Conservation (phyloP, 441 rosid genomes). For the Adansonia rubrostipa region DNA sequence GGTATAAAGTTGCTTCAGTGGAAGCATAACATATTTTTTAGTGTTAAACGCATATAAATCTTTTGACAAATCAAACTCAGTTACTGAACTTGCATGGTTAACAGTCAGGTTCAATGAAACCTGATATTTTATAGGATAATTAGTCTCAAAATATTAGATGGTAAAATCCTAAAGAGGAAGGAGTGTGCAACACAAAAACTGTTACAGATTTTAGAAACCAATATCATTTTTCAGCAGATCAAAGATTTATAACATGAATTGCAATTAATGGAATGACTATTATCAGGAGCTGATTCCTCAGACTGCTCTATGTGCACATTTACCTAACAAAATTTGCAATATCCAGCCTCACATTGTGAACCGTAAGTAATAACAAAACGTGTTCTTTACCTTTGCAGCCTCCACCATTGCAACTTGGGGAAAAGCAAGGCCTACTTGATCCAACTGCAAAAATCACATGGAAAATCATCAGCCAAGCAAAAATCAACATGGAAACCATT, state of each 20-base stretch:
- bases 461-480: background rate
- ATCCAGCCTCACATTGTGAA: background rate
- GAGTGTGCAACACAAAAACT: background rate
- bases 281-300: background rate
- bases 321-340: constrained; percentile 1
- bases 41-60: background rate
- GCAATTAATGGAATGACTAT: constrained; percentile 18
- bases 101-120: background rate
- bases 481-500: background rate
- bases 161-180: background rate
- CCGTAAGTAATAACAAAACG: background rate
- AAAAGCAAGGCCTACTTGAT: constrained; percentile 64
- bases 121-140: constrained; percentile 11
- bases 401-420: constrained; percentile 51
- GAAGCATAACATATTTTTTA: constrained; percentile 1
- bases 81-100: constrained; percentile 14
- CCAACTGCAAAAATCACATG: constrained; percentile 57
- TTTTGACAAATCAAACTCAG: constrained; percentile 7
- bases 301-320: constrained; percentile 9
- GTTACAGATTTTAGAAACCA: constrained; percentile 1
- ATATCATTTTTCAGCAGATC: constrained; percentile 3
- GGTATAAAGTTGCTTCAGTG: background rate
- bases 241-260: constrained; percentile 21
- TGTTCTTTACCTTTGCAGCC: constrained; percentile 54
- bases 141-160: background rate